Conservation (phyloP, 1,139 yeast genomes). For the Taphrina deformans region DNA sequence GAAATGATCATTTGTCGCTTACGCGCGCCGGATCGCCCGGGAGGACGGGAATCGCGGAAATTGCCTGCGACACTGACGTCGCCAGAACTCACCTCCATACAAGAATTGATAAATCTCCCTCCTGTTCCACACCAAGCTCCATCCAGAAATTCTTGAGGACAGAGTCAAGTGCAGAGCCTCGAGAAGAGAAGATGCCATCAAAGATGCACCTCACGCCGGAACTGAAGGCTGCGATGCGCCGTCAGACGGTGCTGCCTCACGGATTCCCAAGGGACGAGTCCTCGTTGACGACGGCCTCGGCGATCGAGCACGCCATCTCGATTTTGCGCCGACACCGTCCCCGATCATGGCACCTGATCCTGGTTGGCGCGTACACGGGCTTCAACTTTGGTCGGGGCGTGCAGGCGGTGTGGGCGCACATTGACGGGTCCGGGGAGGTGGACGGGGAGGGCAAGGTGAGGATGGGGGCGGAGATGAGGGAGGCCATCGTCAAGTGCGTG, state of each 20-base stretch:
- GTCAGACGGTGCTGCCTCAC: constrained; percentile 18
- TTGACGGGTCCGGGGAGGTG: background rate
- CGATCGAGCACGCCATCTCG: constrained; percentile 8
- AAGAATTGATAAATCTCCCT: too few relatives aligned
- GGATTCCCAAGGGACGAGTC: constrained; percentile 20
- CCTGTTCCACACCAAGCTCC: too few relatives aligned
- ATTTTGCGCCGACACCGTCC: constrained; percentile 3
- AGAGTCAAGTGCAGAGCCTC: too few relatives aligned
- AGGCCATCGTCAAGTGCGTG: constrained; percentile 23
- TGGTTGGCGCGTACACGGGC: constrained; percentile 27
- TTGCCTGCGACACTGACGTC: background rate
- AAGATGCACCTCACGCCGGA: constrained; percentile 15
- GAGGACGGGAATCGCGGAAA: background rate
- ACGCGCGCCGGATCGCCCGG: background rate
- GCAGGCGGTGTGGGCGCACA: constrained; percentile 6
- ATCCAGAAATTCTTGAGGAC: too few relatives aligned
- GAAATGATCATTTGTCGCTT: background rate
- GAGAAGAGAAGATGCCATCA: background rate
- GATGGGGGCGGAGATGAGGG: constrained; percentile 25
- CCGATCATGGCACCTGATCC: constrained; percentile 16
- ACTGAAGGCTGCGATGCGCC: constrained; percentile 9
- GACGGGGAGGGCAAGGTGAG: background rate
- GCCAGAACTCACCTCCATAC: background rate
- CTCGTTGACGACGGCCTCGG: background rate
- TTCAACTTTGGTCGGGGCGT: constrained; percentile 23